Conservation (phyloP, 441 rosid genomes). For the Cnidoscolus chayamansa region DNA sequence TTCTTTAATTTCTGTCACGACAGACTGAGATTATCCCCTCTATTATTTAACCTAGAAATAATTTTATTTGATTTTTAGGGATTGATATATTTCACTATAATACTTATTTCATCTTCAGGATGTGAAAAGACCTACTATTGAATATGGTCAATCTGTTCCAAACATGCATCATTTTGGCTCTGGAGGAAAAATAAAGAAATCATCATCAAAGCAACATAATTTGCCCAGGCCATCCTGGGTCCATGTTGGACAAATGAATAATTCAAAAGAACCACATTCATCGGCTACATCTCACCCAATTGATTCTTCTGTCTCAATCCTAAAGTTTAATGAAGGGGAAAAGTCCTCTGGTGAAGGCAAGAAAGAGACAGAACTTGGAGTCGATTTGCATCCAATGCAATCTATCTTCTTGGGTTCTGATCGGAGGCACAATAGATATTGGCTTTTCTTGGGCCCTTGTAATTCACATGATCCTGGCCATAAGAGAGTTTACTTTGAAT, state of each 20-base stretch:
- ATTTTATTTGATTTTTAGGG: constrained; percentile 11
- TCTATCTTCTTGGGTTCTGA: constrained; percentile 93
- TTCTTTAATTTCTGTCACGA: not conserved
- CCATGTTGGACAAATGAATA: constrained; percentile 42
- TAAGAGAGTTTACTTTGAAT: constrained; percentile 90
- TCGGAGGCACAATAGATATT: constrained; percentile 91
- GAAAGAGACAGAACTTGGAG: constrained; percentile 34
- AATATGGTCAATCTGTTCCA: constrained; percentile 45
- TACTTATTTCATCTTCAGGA: constrained; percentile 41
- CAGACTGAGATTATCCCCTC: not conserved
- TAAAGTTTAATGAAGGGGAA: constrained; percentile 32
- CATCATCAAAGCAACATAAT: constrained; percentile 41
- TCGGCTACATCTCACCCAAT: constrained; percentile 56
- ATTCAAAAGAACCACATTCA: constrained; percentile 32
- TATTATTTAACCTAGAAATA: not conserved
- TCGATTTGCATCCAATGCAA: constrained; percentile 67
- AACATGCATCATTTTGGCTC: constrained; percentile 55
- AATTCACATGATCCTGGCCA: constrained; percentile 80
- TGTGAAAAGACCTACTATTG: constrained; percentile 40
- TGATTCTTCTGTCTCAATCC: constrained; percentile 58
- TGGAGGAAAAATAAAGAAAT: constrained; percentile 87
- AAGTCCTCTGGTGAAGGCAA: constrained; percentile 26
- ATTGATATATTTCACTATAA: not conserved
- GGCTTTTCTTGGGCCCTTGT: constrained; percentile 99
- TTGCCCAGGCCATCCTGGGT: constrained; percentile 68